Base-by-base conservation (phyloP, 495 filamentous ascomycete species). In the Hyaloscypha bicolor region DNA sequence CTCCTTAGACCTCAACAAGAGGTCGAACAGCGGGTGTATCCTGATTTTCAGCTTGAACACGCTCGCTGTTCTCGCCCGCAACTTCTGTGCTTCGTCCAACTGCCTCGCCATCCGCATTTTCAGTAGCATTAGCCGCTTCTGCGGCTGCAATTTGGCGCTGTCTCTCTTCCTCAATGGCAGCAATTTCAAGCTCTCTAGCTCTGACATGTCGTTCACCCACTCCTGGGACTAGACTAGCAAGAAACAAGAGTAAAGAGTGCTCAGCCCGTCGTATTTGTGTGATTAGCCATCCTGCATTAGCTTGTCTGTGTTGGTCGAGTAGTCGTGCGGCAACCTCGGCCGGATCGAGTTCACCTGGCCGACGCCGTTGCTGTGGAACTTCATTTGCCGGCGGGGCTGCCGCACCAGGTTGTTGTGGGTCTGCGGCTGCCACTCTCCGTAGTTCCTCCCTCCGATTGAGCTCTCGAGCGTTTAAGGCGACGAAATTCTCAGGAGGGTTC, bases 161-260 rank as follows among this genome's bases (percentile, higher is more conserved):
- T 65, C 72, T 61, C 56, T 72, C 72, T 45, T 66, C 69, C 37
- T 67, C 72, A 32, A 69, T 67, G 33, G 64, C 72, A 59, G 64
- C 72, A 16, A 65, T 68, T 58, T 72, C 73, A 11, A 68, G 71
- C 56, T 72, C 73, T 48, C 73, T 61, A 29, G 71, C 71, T 33
- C 66, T 67, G 55, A 96, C 92, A 72, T 95, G 90, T 55, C 92
- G 79, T 76, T 97, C 93, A 0, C 93, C 92, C 16, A 97, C 82
- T 9, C 93, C 93, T 0, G 93, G 93, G 33, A 92, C 87, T 61
- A 97, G 79, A 77, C 91, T 95, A 6, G 93, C 92, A 42, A 97
- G 76, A 71, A 97, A 94, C 35, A 97, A 79, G 16, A 93, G 85
- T n/a, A 91, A 75, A 16, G 91, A 90, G 60, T 93, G 85, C 74